Evolutionary conservation across 1,139 yeast genomes (phyloP), one percentile per base, ranked within the genome.

Genomic region (Protomyces inundatus): DNA sequence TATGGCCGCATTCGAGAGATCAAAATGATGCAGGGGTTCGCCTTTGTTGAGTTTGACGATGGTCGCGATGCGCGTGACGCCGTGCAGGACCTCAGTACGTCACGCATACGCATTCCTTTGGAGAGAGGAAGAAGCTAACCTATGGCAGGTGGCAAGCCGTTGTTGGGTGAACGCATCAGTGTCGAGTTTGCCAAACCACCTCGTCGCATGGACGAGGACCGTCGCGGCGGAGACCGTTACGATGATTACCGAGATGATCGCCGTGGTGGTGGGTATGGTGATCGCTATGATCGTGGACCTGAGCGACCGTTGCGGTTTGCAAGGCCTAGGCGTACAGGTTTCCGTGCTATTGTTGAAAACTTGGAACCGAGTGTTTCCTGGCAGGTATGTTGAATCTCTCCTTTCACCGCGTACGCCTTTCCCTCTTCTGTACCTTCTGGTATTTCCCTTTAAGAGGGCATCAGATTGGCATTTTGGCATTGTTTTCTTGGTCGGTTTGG

Each of bases 161-260:
- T 72, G 68, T 42, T 58, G 6, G 62, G 62, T 14, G 62, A 58
- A 32, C 55, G 62, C 10, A 55, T 77, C 54, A 68, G 66, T 48
- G 74, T 76, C 56, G 79, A 77, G 68, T 71, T 71, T 63, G 76
- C 78, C 39, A 71, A 71, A 68, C 73, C 73, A 53, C 68, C 66
- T 33, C 69, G 71, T 37, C 68, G 63, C 36, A 68, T 70, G 42
- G 67, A 68, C n/a, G 62, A 58, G 14, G 62, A 58, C 46, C 62
- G 62, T 7, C 23, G 23, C 23, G 48, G 23, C 6, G 48, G 23
- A 6, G 30, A 14, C 6, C 42, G 42, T 39, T 42, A 14, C 48
- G 48, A 42, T 16, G 48, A 42, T 30, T 42, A 42, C 48, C n/a
- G 48, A 30, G 48, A 67, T 61, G 36, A 55, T 52, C 30, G 65